Percentiles rank a stretch among this genome's conserved stretches.
Evolutionary conservation across 2,329 filamentous ascomycete genomes (phyloP).

Genomic region (Ascochyta fabae): DNA sequence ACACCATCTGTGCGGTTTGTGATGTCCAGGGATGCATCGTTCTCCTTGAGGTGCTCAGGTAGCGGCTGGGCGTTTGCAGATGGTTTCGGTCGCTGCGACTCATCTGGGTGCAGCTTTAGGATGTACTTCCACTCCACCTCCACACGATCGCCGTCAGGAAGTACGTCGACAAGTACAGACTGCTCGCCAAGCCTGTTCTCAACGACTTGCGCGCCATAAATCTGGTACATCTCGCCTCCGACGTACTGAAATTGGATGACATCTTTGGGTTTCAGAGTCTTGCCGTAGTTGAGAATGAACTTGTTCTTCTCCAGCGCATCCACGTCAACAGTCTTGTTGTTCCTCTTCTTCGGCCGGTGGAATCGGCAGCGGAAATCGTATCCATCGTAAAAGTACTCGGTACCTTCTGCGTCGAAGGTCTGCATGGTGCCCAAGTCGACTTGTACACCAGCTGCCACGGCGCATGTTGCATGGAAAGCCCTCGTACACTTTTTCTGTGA

Average conservation of each 20-base stretch:
- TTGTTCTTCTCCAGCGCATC: slow-evolving; percentile 73
- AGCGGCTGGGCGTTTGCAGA: slow-evolving; percentile 75
- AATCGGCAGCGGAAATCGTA: slow-evolving; percentile 95
- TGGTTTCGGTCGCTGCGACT: slow-evolving; percentile 76
- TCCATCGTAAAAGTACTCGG: slow-evolving; percentile 88
- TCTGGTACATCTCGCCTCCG: slow-evolving; percentile 78
- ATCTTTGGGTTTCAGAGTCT: slow-evolving; percentile 72
- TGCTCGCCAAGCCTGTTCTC: slow-evolving; percentile 81
- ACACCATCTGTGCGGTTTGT: slow-evolving; percentile 58
- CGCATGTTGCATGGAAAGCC: slow-evolving; percentile 94
- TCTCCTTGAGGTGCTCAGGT: slow-evolving; percentile 62
- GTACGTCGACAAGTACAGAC: slow-evolving; percentile 77
- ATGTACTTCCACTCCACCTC: slow-evolving; percentile 89
- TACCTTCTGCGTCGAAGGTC: slow-evolving; percentile 87
- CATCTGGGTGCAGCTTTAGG: slow-evolving; percentile 72
- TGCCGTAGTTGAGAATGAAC: slow-evolving; percentile 72
- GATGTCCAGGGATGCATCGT: slow-evolving; percentile 52
- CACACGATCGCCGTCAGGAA: slow-evolving; percentile 80
- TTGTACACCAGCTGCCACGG: slow-evolving; percentile 87
- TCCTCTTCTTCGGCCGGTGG: slow-evolving; percentile 87
- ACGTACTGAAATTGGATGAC: slow-evolving; percentile 87
- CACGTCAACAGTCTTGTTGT: slow-evolving; percentile 75
- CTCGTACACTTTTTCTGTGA: slow-evolving; percentile 92
- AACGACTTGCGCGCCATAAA: slow-evolving; percentile 87
- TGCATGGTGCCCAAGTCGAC: slow-evolving; percentile 86